Conservation (phyloP, 2,329 filamentous ascomycete genomes). For the Cercospora canescens region DNA sequence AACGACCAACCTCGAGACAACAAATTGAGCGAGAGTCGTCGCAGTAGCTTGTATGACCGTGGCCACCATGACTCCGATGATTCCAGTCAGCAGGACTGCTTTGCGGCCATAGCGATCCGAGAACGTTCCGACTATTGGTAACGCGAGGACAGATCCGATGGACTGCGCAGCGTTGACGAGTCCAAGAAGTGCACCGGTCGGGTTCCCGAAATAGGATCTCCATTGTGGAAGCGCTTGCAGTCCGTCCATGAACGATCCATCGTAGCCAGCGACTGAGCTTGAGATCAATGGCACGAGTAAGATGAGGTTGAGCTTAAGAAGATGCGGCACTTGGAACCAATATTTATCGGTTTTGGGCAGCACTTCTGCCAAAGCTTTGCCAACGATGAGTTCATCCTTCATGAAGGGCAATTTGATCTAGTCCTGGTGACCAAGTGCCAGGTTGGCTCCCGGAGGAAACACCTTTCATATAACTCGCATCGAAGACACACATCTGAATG, state of each 20-base stretch:
- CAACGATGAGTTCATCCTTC: slow-evolving; percentile 35
- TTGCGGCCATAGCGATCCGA: slow-evolving; percentile 46
- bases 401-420: slow-evolving; percentile 3
- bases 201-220: slow-evolving; percentile 44
- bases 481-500: not conserved
- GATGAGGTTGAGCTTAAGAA: slow-evolving; percentile 47
- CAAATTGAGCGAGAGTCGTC: slow-evolving; percentile 24
- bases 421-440: no score
- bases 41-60: slow-evolving; percentile 37
- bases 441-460: not conserved
- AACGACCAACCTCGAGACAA: slow-evolving; percentile 22
- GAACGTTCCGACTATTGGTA: slow-evolving; percentile 40
- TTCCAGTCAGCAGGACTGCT: slow-evolving; percentile 37
- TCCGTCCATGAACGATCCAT: slow-evolving; percentile 49
- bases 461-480: not conserved
- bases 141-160: slow-evolving; percentile 42
- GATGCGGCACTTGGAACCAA: slow-evolving; percentile 47
- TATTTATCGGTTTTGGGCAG: slow-evolving; percentile 43
- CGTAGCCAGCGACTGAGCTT: slow-evolving; percentile 47
- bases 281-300: slow-evolving; percentile 48
- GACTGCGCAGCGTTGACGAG: slow-evolving; percentile 42
- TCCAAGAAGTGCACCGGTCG: slow-evolving; percentile 39
- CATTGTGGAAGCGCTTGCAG: slow-evolving; percentile 42
- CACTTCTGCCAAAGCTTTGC: slow-evolving; percentile 36
- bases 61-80: slow-evolving; percentile 34